Percentiles rank a stretch among this genome's conserved stretches.
phyloP scores from a whole-genome alignment of 2,329 filamentous ascomycete genomes.

The Tolypocladium capitatum region DNA sequence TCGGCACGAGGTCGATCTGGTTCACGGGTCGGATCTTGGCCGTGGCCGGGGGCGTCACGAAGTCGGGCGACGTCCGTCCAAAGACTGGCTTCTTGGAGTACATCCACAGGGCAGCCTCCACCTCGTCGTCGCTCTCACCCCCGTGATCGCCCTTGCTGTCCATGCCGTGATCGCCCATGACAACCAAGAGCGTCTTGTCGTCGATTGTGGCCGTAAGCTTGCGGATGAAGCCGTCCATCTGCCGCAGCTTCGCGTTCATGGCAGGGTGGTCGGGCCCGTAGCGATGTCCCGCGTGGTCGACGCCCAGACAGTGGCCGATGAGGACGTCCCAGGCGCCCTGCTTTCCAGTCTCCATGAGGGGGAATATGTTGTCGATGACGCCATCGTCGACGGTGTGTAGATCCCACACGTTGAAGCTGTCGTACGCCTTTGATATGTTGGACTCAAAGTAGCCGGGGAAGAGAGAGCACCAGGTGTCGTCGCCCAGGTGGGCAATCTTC shows the following conservation, averaged over 20 bases:
- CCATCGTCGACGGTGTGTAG: constrained; percentile 94
- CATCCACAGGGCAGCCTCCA: constrained; percentile 95
- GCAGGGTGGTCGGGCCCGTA: constrained; percentile 88
- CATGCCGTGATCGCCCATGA: constrained; percentile 99
- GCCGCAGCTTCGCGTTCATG: constrained; percentile 78
- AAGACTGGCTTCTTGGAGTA: constrained; percentile 83
- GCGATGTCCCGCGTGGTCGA: constrained; percentile 92
- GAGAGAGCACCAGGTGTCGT: constrained; percentile 90
- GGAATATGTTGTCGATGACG: constrained; percentile 80
- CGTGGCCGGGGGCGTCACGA: constrained; percentile 44
- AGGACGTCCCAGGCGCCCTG: constrained; percentile 78
- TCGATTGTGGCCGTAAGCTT: constrained; percentile 61
- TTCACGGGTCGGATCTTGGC: constrained; percentile 65
- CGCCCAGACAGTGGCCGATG: constrained; percentile 85
- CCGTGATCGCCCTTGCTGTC: constrained; percentile 94
- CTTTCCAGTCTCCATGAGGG: constrained; percentile 55
- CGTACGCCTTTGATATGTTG: constrained; percentile 76
- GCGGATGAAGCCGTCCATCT: constrained; percentile 77
- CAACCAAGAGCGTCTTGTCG: constrained; percentile 74
- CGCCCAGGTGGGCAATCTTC: constrained; percentile 84
- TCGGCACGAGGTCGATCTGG: constrained; percentile 94
- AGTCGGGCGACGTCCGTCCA: constrained; percentile 55
- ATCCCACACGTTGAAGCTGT: constrained; percentile 98
- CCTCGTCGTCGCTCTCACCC: constrained; percentile 93
- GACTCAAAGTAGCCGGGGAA: constrained; percentile 90